These are phyloP conservation scores for Geotrichum carabidarum DNA, from an alignment of 1,139 yeast species.

Conservation along the genomic window DNA sequence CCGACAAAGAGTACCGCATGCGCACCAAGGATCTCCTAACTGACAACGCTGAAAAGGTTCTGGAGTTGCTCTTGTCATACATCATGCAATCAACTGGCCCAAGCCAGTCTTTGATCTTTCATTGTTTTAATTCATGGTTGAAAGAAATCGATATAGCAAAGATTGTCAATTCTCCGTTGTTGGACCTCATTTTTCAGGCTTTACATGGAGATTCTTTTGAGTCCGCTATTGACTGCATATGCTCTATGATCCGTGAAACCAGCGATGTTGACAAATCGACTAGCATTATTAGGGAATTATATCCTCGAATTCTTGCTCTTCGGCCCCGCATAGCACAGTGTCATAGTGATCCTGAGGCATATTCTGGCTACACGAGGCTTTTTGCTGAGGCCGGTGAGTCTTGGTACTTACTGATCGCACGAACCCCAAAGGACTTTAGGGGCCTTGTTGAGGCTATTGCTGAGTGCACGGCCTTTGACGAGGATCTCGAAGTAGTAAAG, in stretches of 20 bases:
- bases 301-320: conserved; percentile 59
- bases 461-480: conserved; percentile 57
- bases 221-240: conserved; percentile 76
- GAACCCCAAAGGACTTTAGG: conserved; percentile 62
- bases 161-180: conserved; percentile 57
- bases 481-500: conserved; percentile 81
- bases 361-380: conserved; percentile 68
- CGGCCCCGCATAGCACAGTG: conserved; percentile 46
- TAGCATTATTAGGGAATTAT: conserved; percentile 60
- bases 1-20: conserved; percentile 70
- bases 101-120: conserved; percentile 48
- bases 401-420: conserved; percentile 85
- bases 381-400: conserved; percentile 93
- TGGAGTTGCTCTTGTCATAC: conserved; percentile 46
- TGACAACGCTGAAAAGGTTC: conserved; percentile 63
- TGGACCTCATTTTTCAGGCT: conserved; percentile 65
- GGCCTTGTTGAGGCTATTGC: conserved; percentile 72
- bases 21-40: conserved; percentile 61
- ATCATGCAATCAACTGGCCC: conserved; percentile 38
- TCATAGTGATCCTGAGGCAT: conserved; percentile 62
- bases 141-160: conserved; percentile 72
- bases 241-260: conserved; percentile 75
- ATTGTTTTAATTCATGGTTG: conserved; percentile 85
- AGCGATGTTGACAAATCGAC: conserved; percentile 52
- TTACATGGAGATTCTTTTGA: conserved; percentile 66